Percentiles rank a stretch among this genome's conserved stretches.
Evolutionary conservation across 192 early-diverging fungal genomes (phyloP).

Genomic region (Backusella psychrophila): DNA sequence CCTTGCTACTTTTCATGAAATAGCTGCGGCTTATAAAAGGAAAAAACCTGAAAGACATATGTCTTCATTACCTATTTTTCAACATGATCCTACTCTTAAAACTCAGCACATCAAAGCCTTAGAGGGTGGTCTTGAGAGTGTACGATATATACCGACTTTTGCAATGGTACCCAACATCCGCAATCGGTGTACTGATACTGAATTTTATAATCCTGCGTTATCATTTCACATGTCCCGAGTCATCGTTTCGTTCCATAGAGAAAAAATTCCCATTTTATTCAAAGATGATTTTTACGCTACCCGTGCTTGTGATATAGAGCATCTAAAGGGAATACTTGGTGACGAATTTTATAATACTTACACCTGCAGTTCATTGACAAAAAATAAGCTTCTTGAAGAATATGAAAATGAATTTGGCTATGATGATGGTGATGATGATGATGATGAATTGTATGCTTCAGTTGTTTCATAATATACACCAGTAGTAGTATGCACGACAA

Average conservation of each 20-base stretch:
- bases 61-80: slow-evolving; percentile 84
- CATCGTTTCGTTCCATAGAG: slow-evolving; percentile 76
- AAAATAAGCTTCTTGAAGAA: background rate
- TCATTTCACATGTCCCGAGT: slow-evolving; percentile 90
- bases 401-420: background rate
- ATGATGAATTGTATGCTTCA: background rate
- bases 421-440: too few species aligned
- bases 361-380: background rate
- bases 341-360: slow-evolving; percentile 67
- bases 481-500: too few species aligned
- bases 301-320: slow-evolving; percentile 85
- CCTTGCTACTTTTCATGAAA: slow-evolving; percentile 85
- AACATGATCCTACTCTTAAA: slow-evolving; percentile 95
- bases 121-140: too few species aligned
- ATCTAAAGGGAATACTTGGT: slow-evolving; percentile 77
- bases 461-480: background rate
- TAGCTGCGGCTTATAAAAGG: slow-evolving; percentile 70
- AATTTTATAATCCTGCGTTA: background rate
- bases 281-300: slow-evolving; percentile 99
- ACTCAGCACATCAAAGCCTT: slow-evolving; percentile 51
- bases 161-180: slow-evolving; percentile 95
- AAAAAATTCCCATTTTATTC: slow-evolving; percentile 81
- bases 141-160: slow-evolving; percentile 43
- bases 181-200: slow-evolving; percentile 92
- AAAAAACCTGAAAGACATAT: slow-evolving; percentile 67